phyloP scores from a whole-genome alignment of 257 asterid species.

The Solanum rostratum region DNA sequence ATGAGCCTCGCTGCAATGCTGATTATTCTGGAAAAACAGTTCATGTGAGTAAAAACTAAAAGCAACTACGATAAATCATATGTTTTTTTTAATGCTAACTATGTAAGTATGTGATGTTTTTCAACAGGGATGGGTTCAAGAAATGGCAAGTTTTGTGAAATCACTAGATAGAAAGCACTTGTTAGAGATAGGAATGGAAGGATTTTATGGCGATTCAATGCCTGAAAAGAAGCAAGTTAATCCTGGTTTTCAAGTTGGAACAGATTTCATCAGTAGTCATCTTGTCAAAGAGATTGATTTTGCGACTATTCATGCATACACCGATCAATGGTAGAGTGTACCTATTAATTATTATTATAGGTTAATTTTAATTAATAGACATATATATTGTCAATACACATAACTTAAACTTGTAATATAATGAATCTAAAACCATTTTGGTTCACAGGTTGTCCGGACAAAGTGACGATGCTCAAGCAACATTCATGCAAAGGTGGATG shows the following conservation, averaged over 20 bases:
- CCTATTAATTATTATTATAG: too few species aligned
- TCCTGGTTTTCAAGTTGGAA: conserved; percentile 70
- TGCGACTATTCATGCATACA: conserved; percentile 67
- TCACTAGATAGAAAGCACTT: conserved; percentile 45
- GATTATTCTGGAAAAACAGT: too few species aligned
- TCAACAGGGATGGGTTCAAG: conserved; percentile 36
- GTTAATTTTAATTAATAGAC: background rate
- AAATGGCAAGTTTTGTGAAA: conserved; percentile 52
- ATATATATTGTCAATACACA: background rate
- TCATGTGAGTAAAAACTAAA: too few species aligned
- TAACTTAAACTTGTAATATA: background rate
- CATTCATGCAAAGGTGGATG: conserved; percentile 39
- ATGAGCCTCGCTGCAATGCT: too few species aligned
- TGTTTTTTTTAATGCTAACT: background rate
- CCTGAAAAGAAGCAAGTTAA: too few species aligned
- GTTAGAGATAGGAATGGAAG: conserved; percentile 54
- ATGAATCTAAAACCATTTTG: background rate
- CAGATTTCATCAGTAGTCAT: conserved; percentile 54
- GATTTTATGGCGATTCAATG: too few species aligned
- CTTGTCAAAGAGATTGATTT: conserved; percentile 44
- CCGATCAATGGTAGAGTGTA: conserved; percentile 52
- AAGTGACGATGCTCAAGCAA: conserved; percentile 16
- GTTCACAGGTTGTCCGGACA: conserved; percentile 25
- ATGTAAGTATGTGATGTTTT: background rate
- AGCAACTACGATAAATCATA: background rate